These are phyloP conservation scores for Rhodofomes roseus DNA, from an alignment of 1,284 basidiomycete species.

Conservation along the genomic window DNA sequence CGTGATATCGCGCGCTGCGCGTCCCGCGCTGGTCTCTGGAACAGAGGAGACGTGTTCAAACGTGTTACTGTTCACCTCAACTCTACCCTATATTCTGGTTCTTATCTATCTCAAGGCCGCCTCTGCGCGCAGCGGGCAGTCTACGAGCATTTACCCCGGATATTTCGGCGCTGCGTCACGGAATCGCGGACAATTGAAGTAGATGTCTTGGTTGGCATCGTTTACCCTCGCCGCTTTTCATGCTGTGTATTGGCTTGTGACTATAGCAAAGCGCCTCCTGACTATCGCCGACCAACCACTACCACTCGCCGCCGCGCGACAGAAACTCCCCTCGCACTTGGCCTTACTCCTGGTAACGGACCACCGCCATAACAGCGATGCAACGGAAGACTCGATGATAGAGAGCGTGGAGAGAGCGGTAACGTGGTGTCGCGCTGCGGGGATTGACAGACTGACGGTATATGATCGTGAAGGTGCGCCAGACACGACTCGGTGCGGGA, in stretches of 20 bases:
- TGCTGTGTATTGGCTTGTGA: conserved; percentile 46
- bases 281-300: conserved; percentile 37
- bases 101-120: not conserved
- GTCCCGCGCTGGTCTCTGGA: too few relatives aligned
- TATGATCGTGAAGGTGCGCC: conserved; percentile 67
- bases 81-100: not conserved
- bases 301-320: conserved; percentile 45
- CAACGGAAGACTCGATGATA: conserved; percentile 41
- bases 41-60: not conserved
- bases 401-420: conserved; percentile 50
- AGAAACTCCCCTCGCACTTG: conserved; percentile 58
- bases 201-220: conserved; percentile 36
- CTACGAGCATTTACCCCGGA: not conserved
- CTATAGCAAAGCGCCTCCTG: conserved; percentile 39
- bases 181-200: not conserved
- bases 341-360: conserved; percentile 55
- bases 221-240: conserved; percentile 52
- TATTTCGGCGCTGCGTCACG: not conserved
- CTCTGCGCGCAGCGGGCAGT: not conserved
- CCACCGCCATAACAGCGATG: conserved; percentile 26
- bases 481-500: not conserved
- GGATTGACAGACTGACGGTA: conserved; percentile 58
- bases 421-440: conserved; percentile 55
- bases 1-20: too few relatives aligned
- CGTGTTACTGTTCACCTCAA: not conserved